Percentiles rank a stretch among this genome's conserved stretches.
phyloP scores from a whole-genome alignment of 352 stramenopile species.

The Peronospora belbahrii region DNA sequence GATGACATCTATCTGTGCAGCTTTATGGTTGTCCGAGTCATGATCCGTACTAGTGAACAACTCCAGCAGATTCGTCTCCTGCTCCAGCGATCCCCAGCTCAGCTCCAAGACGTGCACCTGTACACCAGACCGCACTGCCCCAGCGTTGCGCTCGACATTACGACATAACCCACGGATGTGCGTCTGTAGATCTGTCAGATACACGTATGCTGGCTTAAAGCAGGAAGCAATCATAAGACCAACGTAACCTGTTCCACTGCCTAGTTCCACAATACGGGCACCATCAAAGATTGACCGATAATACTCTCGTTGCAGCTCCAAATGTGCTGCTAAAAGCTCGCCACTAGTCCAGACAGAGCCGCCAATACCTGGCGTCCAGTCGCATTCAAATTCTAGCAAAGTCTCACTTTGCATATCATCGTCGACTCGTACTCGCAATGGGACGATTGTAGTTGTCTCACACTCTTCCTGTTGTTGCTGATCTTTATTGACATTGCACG shows the following conservation, averaged over 20 bases:
- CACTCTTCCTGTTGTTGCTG: constrained; percentile 5
- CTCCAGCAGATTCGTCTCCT: constrained; percentile 41
- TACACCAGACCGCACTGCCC: constrained; percentile 21
- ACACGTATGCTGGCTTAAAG: constrained; percentile 49
- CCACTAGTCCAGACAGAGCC: constrained; percentile 80
- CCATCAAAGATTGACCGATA: constrained; percentile 51
- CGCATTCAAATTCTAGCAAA: constrained; percentile 57
- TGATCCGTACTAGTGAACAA: constrained; percentile 16
- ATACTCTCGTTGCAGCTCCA: constrained; percentile 39
- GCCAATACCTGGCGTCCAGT: constrained; percentile 77
- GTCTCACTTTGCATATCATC: constrained; percentile 17
- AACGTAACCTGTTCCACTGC: constrained; percentile 71
- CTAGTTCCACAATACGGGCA: constrained; percentile 63
- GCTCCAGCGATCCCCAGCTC: constrained; percentile 37
- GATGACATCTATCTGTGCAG: constrained; percentile 51
- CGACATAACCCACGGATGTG: constrained; percentile 51
- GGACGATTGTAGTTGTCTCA: constrained; percentile 32
- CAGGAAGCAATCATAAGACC: constrained; percentile 55
- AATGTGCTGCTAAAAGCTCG: constrained; percentile 53
- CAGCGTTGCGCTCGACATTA: constrained; percentile 50
- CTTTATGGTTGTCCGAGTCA: constrained; percentile 1
- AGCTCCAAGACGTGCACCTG: constrained; percentile 52
- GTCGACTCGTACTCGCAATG: constrained; percentile 40
- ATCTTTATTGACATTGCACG: constrained; percentile 1
- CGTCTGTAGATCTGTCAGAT: constrained; percentile 56